phyloP scores from a whole-genome alignment of 768 basidiomycete genomes.

The Suillus luteus region DNA sequence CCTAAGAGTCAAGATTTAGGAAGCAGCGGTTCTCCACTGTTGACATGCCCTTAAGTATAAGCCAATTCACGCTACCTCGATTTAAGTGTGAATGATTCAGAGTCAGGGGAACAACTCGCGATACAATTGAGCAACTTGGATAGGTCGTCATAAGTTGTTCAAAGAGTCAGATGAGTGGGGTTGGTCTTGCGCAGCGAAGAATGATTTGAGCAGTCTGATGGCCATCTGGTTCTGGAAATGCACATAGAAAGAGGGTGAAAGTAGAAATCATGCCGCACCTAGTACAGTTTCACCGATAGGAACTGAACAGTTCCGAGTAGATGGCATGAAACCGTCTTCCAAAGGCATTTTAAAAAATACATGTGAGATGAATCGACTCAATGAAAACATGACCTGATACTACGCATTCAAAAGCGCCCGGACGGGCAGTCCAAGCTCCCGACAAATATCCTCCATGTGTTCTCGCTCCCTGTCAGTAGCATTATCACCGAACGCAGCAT shows the following conservation, averaged over 20 bases:
- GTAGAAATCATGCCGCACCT: not conserved
- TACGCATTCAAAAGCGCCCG: slow-evolving; percentile 22
- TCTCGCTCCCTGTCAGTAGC: slow-evolving; percentile 29
- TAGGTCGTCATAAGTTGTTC: slow-evolving; percentile 83
- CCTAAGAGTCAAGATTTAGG: slow-evolving; percentile 45
- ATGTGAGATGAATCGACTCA: not conserved
- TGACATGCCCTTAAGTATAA: slow-evolving; percentile 52
- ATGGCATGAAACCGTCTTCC: not conserved
- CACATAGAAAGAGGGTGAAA: not conserved
- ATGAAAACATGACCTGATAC: not conserved
- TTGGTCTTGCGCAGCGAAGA: slow-evolving; percentile 88
- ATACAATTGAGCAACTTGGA: slow-evolving; percentile 61
- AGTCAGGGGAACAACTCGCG: slow-evolving; percentile 65
- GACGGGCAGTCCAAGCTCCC: slow-evolving; percentile 30
- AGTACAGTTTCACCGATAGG: not conserved
- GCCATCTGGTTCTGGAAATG: not conserved
- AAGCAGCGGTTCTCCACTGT: slow-evolving; percentile 61
- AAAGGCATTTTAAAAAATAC: not conserved
- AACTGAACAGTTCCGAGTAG: not conserved
- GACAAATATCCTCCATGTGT: slow-evolving; percentile 32
- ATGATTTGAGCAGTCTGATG: slow-evolving; percentile 77
- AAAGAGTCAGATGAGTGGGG: slow-evolving; percentile 68
- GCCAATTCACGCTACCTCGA: slow-evolving; percentile 69
- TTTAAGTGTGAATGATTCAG: slow-evolving; percentile 48
- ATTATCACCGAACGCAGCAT: slow-evolving; percentile 34